These are phyloP conservation scores for Moricandia arvensis DNA, from an alignment of 345 rosid genomes.

Conservation along the genomic window DNA sequence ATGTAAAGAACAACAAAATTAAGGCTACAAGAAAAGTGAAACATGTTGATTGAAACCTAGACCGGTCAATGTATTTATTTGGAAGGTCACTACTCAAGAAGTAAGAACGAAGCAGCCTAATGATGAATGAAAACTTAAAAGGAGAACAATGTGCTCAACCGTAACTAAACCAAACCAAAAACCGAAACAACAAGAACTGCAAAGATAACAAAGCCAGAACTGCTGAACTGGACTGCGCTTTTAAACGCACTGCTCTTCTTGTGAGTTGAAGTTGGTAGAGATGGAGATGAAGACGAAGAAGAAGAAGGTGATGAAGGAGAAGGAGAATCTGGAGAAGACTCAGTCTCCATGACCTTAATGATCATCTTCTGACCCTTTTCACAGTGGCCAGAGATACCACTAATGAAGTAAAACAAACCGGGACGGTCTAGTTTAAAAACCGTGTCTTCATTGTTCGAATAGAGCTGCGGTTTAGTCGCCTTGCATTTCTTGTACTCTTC, in stretches of 20 bases:
- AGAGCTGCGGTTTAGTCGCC: constrained; percentile 49
- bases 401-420: constrained; percentile 59
- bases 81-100: background rate
- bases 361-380: constrained; percentile 67
- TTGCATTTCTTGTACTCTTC: constrained; percentile 63
- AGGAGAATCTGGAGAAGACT: constrained; percentile 33
- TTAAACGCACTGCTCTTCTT: constrained; percentile 35
- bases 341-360: constrained; percentile 58
- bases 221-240: constrained; percentile 8
- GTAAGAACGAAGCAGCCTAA: constrained; percentile 10
- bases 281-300: constrained; percentile 18
- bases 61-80: background rate
- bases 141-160: constrained; percentile 6
- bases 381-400: constrained; percentile 62
- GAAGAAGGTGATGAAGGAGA: constrained; percentile 12
- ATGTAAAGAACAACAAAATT: background rate
- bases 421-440: constrained; percentile 45
- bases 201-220: constrained; percentile 9
- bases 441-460: constrained; percentile 57
- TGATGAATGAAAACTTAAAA: background rate
- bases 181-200: constrained; percentile 21
- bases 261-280: constrained; percentile 25
- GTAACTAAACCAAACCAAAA: constrained; percentile 16
- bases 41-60: background rate
- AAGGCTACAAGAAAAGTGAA: constrained; percentile 3